These are phyloP conservation scores for Alnus glutinosa DNA, from an alignment of 306 rosid species.

Conservation along the genomic window DNA sequence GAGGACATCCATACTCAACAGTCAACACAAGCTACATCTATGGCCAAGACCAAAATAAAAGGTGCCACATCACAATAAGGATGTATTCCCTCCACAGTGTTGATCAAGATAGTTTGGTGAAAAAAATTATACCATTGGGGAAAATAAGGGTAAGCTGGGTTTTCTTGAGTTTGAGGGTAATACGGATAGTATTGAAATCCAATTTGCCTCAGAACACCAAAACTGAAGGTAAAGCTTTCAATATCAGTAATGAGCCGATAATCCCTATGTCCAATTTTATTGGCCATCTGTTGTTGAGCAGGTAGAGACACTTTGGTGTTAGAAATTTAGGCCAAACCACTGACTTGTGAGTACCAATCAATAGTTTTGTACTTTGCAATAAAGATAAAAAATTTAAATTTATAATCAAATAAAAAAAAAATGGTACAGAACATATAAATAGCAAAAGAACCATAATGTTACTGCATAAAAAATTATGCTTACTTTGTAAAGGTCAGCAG, in stretches of 20 bases:
- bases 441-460: constrained; percentile 11
- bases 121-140: neutral
- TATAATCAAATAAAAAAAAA: neutral
- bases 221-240: neutral
- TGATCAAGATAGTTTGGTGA: neutral
- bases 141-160: neutral
- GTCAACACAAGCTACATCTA: neutral
- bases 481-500: constrained; percentile 91
- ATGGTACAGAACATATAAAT: neutral
- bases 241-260: neutral
- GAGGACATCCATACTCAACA: neutral
- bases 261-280: neutral
- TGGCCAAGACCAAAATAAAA: neutral
- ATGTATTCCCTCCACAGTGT: neutral
- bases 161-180: neutral
- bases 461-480: constrained; percentile 29
- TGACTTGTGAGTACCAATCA: constrained; percentile 1
- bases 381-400: constrained; percentile 9
- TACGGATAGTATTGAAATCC: neutral
- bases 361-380: constrained; percentile 10
- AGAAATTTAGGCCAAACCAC: constrained; percentile 2
- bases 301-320: neutral
- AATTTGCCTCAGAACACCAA: neutral
- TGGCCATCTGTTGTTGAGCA: neutral
- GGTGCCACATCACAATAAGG: neutral